These are phyloP conservation scores for Amyloporia xantha DNA, from an alignment of 768 basidiomycete species.

Conservation along the genomic window DNA sequence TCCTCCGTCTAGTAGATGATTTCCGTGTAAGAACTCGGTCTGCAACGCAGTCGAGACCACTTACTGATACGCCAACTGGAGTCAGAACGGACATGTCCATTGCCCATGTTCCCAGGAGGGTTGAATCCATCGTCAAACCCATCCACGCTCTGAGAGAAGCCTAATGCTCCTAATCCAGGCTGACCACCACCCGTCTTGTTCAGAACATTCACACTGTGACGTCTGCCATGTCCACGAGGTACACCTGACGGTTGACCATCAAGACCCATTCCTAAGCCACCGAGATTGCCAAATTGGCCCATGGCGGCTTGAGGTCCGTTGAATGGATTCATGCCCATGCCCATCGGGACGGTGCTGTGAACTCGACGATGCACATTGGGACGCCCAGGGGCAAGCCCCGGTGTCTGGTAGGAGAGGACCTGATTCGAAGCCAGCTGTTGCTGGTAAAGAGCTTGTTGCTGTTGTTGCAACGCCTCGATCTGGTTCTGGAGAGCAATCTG, in stretches of 20 bases:
- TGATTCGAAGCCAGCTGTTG: conserved; percentile 86
- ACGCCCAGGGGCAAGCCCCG: conserved; percentile 63
- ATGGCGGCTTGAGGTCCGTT: conserved; percentile 48
- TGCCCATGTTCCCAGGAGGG: conserved; percentile 50
- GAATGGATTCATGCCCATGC: conserved; percentile 37
- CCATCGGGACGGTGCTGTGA: conserved; percentile 74
- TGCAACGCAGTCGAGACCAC: conserved; percentile 25
- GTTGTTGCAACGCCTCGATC: conserved; percentile 85
- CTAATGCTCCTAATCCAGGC: conserved; percentile 39
- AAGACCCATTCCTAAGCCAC: conserved; percentile 42
- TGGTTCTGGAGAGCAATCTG: conserved; percentile 87
- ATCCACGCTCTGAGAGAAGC: conserved; percentile 48
- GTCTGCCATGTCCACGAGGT: conserved; percentile 79
- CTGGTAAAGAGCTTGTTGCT: conserved; percentile 86
- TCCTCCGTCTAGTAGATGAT: conserved; percentile 51
- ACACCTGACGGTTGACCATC: conserved; percentile 61
- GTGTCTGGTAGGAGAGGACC: conserved; percentile 72
- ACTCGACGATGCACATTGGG: conserved; percentile 65
- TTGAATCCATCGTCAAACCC: conserved; percentile 77
- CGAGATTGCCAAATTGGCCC: conserved; percentile 58
- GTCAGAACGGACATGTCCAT: conserved; percentile 68
- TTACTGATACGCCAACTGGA: conserved; percentile 86
- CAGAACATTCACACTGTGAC: conserved; percentile 89
- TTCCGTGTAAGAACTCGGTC: no score
- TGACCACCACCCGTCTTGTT: conserved; percentile 59